These are phyloP conservation scores for Xylariaceae sp. DNA, from an alignment of 2,329 filamentous ascomycete genomes.

Conservation along the genomic window DNA sequence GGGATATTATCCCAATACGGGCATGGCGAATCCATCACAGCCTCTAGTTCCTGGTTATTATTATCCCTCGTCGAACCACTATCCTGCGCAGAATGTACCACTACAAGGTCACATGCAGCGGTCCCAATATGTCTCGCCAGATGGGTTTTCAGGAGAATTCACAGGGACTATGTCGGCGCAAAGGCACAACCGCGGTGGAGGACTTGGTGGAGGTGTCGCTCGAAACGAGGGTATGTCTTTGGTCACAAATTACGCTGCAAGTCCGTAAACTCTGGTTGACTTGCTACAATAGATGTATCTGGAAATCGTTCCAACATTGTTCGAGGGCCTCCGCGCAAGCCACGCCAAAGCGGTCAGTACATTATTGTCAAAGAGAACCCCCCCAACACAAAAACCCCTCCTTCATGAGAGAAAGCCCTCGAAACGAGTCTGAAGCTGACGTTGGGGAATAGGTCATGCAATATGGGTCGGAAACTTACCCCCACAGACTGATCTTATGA, in stretches of 20 bases:
- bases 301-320: conserved; percentile 40
- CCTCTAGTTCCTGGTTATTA: conserved; percentile 38
- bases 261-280: conserved; percentile 4
- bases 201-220: conserved; percentile 9
- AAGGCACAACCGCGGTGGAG: conserved; percentile 15
- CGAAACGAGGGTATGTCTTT: conserved; percentile 26
- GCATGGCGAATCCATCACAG: conserved; percentile 41
- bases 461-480: conserved; percentile 96
- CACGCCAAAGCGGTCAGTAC: conserved; percentile 57
- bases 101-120: conserved; percentile 33
- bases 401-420: too few relatives aligned
- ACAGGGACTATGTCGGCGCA: conserved; percentile 19
- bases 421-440: too few relatives aligned
- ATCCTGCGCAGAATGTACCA: conserved; percentile 29
- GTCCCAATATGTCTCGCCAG: conserved; percentile 31
- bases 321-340: conserved; percentile 52
- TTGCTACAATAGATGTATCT: conserved; percentile 25
- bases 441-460: conserved; percentile 62
- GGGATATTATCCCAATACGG: conserved; percentile 41
- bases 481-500: conserved; percentile 74
- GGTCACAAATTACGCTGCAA: neutral
- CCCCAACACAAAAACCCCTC: neutral
- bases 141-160: conserved; percentile 24
- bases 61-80: conserved; percentile 39
- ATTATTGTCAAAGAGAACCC: conserved; percentile 2